phyloP scores from a whole-genome alignment of 345 rosid genomes.

The Eucalyptus marginata region DNA sequence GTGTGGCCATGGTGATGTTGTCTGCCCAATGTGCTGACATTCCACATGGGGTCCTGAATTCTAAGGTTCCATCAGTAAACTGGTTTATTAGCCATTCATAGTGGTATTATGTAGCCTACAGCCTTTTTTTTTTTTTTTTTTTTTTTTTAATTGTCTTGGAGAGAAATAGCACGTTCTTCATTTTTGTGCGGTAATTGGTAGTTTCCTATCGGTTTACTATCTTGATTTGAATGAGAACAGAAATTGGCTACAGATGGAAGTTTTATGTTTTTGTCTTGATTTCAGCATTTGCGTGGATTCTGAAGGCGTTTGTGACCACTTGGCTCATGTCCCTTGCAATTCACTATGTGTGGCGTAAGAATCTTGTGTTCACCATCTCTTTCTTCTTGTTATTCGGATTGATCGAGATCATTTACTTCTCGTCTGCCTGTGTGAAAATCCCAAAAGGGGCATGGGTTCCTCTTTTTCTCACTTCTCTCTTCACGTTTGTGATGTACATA shows the following conservation, averaged over 20 bases:
- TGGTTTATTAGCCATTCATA: not conserved
- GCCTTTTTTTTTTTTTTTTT: not conserved
- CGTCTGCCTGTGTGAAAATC: constrained; percentile 47
- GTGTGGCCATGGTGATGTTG: not conserved
- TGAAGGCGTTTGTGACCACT: constrained; percentile 53
- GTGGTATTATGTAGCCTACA: not conserved
- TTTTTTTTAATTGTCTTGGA: not conserved
- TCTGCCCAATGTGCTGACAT: not conserved
- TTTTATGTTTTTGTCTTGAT: not conserved
- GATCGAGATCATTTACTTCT: constrained; percentile 55
- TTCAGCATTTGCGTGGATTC: constrained; percentile 75
- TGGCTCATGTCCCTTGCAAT: constrained; percentile 64
- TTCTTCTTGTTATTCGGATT: constrained; percentile 55
- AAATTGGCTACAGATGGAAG: not conserved
- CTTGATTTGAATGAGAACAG: not conserved
- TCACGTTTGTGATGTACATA: constrained; percentile 41
- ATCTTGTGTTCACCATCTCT: constrained; percentile 28
- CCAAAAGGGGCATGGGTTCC: constrained; percentile 78
- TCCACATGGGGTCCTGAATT: not conserved
- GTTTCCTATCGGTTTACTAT: not conserved
- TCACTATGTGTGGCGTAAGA: constrained; percentile 59
- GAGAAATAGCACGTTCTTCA: not conserved
- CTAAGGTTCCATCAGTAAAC: not conserved
- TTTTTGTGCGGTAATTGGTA: not conserved
- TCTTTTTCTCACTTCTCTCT: constrained; percentile 44